Evolutionary conservation across 2,329 filamentous ascomycete genomes (phyloP), one percentile per base, ranked within the genome.

Genomic region (Aaosphaeria arxii): DNA sequence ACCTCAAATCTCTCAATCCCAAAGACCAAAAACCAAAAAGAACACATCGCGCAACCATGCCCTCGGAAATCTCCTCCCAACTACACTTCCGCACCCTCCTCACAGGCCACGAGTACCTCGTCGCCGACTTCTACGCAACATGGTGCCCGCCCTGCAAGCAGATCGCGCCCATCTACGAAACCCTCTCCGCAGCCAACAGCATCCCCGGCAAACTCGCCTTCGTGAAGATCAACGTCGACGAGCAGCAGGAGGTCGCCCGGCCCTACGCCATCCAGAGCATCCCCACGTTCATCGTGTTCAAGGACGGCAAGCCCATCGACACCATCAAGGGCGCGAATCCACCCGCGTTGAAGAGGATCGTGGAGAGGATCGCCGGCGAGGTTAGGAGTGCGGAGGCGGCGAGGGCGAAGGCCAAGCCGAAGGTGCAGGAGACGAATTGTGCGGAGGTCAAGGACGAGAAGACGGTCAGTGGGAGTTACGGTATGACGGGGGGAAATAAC

Each of bases 141-240:
- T 82, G 80, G 78, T 82, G 80, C 58, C 78, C 77, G 2, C 79
- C 79, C 11, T 82, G 79, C 71, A 79, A 79, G 60, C 70, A 73
- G 47, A 78, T 82, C 48, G 73, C 74, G 0, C 79, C 79, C 43
- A 66, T 76, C 52, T 76, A 80, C 64, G 71, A 74, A 43, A 72
- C 79, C 56, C 73, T 81, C 53, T 77, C 77, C 54, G 70, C 73
- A 17, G 61, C 73, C n/a, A 73, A 81, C 60, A 50, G 69, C 30
- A 68, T 73, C 30, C 62, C 72, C 0, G 69, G 69, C 24, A 71
- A 69, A 31, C 69, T 82, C 30, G 71, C 70, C 3, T 82, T 82
- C 59, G 71, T 74, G 50, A 48, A 51, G 38, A 31, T 51, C 32
- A 48, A 48, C 28, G 46, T 51, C 5, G 49, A 51, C 30, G 46